Evolutionary conservation across 1,139 yeast genomes (phyloP).

Genomic region (Diutina rugosa): DNA sequence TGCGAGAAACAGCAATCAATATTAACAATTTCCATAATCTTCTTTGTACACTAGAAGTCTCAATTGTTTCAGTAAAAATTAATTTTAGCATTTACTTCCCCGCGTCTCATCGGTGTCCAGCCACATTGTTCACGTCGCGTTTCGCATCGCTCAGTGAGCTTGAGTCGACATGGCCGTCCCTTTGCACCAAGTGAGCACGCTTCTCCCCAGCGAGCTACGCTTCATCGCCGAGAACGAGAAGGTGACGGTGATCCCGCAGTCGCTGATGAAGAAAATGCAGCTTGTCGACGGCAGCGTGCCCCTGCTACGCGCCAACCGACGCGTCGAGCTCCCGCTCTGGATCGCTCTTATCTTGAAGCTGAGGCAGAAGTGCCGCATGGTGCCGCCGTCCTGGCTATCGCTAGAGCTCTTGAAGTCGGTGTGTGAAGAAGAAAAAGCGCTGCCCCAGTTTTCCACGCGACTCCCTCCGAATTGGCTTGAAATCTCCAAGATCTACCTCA

Average conservation of each 20-base stretch:
- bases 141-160: background rate
- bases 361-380: slow-evolving; percentile 76
- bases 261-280: slow-evolving; percentile 48
- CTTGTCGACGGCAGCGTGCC: slow-evolving; percentile 52
- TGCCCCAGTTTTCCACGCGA: slow-evolving; percentile 51
- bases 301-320: slow-evolving; percentile 51
- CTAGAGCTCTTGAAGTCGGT: slow-evolving; percentile 39
- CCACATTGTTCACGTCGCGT: background rate
- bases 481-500: slow-evolving; percentile 52
- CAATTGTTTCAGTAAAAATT: too few species aligned
- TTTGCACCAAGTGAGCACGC: slow-evolving; percentile 7
- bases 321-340: slow-evolving; percentile 77
- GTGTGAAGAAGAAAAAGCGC: slow-evolving; percentile 55
- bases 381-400: slow-evolving; percentile 83
- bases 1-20: too few species aligned
- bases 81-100: too few species aligned
- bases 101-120: too few species aligned
- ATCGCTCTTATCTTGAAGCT: slow-evolving; percentile 70
- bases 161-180: background rate
- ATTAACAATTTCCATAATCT: too few species aligned
- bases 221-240: slow-evolving; percentile 76
- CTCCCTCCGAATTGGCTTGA: slow-evolving; percentile 84
- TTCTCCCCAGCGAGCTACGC: slow-evolving; percentile 68
- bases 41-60: too few species aligned
- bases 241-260: slow-evolving; percentile 64